Evolutionary conservation across 73 alveolate genomes (phyloP).

Genomic region (Paramecium caudatum): DNA sequence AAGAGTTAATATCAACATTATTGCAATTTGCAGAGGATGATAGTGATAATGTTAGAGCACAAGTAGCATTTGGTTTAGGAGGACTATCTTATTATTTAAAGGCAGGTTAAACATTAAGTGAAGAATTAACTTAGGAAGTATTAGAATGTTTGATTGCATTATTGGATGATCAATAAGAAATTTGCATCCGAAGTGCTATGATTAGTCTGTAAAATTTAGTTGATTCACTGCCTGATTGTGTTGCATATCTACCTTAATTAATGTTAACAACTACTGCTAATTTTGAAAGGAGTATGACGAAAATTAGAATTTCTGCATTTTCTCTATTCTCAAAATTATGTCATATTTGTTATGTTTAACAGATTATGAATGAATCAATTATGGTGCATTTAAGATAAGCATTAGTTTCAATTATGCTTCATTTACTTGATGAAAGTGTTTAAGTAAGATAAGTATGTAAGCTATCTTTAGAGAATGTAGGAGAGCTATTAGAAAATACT

Average conservation of each 20-base stretch:
- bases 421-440: slow-evolving; percentile 65
- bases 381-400: slow-evolving; percentile 51
- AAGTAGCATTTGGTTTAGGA: slow-evolving; percentile 62
- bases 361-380: slow-evolving; percentile 33
- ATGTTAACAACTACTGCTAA: slow-evolving; percentile 42
- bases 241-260: slow-evolving; percentile 39
- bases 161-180: slow-evolving; percentile 49
- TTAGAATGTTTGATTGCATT: slow-evolving; percentile 31
- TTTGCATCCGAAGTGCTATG: slow-evolving; percentile 46
- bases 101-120: not conserved
- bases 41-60: slow-evolving; percentile 68
- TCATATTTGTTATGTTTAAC: slow-evolving; percentile 31
- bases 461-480: slow-evolving; percentile 40
- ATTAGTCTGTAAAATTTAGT: slow-evolving; percentile 45
- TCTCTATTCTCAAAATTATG: slow-evolving; percentile 51
- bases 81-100: slow-evolving; percentile 52
- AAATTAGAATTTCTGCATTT: slow-evolving; percentile 62
- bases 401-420: slow-evolving; percentile 50
- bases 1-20: not conserved
- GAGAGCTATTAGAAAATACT: not conserved
- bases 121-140: not conserved
- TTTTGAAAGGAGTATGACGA: slow-evolving; percentile 23
- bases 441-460: slow-evolving; percentile 56
- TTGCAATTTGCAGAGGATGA: slow-evolving; percentile 35
- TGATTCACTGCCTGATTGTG: not conserved